Percentiles rank a stretch among this genome's conserved stretches.
phyloP scores from a whole-genome alignment of 1,139 yeast species.

The Yamadazyma dushanensis region DNA sequence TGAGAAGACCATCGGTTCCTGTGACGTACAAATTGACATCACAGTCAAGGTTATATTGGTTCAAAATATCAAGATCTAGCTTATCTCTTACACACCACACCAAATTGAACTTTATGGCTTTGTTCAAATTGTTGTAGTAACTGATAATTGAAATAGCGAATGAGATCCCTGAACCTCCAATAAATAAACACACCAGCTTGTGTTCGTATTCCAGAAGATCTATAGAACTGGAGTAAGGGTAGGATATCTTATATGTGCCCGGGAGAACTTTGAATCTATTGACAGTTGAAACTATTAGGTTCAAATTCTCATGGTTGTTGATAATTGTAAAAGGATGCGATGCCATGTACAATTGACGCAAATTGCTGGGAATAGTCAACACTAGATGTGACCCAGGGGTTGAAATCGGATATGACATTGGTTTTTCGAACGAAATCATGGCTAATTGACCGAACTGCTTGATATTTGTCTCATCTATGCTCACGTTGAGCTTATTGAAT shows the following conservation, averaged over 20 bases:
- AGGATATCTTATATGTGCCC: constrained; percentile 11
- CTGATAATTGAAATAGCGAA: constrained; percentile 63
- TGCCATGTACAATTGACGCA: constrained; percentile 28
- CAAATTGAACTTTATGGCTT: constrained; percentile 18
- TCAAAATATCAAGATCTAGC: constrained; percentile 34
- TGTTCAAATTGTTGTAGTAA: constrained; percentile 26
- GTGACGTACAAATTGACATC: constrained; percentile 14
- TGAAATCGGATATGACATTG: constrained; percentile 27
- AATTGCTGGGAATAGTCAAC: constrained; percentile 20
- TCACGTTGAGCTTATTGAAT: constrained; percentile 11
- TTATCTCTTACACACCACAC: constrained; percentile 56
- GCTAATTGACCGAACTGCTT: constrained; percentile 22
- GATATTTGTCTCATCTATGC: constrained; percentile 3
- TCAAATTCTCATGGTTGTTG: constrained; percentile 13
- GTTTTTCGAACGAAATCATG: constrained; percentile 27
- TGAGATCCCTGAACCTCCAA: constrained; percentile 89
- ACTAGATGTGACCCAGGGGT: constrained; percentile 41
- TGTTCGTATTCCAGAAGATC: constrained; percentile 7
- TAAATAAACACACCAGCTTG: constrained; percentile 37
- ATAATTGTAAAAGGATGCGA: constrained; percentile 42
- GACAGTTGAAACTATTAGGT: constrained; percentile 11
- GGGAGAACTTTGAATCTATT: constrained; percentile 8
- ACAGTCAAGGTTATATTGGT: constrained; percentile 18
- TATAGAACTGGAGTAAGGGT: constrained; percentile 13
- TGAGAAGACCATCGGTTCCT: constrained; percentile 10